Evolutionary conservation across 495 filamentous ascomycete species (phyloP), one percentile per base, ranked within the genome.

Genomic region (Podospora appendiculata): DNA sequence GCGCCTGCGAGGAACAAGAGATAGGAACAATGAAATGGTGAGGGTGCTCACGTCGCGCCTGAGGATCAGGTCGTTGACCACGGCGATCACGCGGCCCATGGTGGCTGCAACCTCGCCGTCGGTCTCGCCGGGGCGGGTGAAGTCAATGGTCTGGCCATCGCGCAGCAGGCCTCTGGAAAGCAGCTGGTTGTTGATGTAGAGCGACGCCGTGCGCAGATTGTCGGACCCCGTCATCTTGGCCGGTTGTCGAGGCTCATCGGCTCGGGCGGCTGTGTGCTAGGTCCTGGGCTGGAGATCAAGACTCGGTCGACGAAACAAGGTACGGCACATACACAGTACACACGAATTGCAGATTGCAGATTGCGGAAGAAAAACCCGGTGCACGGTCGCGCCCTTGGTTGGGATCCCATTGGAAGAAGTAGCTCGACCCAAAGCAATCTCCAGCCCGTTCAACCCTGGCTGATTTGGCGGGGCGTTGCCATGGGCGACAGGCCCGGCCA

Each of bases 101-200:
- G 88, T 89, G 11, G 73, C 77, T 41, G 82, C 81, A 9, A 78
- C 64, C 19, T 80, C 82, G 17, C 79, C 83, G 33, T 86, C 82
- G 46, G 73, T 78, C 54, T 80, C 79, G 45, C 84, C 81, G 12
- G 89, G 89, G 33, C 80, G 70, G 54, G 87, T 83, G 65, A 97
- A 98, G 63, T 95, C 83, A 66, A 98, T 93, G 33, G 79, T 79
- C 52, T 81, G 77, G 57, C 89, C 87, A 83, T 88, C 86, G 61
- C 87, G 86, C 10, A 97, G 71, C 17, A 98, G 77, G 16, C 93
- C 93, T 40, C 93, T 83, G 4, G 92, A 89, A 35, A 96, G 80
- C 33, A 98, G 76, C 52, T 95, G 84, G 66, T 96, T 96, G 74
- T 98, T 98, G 71, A 98, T 87, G 70, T 97, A 97, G 44, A 83